Base-by-base conservation (phyloP, 2,329 filamentous ascomycete genomes). In the Colletotrichum sp. region DNA sequence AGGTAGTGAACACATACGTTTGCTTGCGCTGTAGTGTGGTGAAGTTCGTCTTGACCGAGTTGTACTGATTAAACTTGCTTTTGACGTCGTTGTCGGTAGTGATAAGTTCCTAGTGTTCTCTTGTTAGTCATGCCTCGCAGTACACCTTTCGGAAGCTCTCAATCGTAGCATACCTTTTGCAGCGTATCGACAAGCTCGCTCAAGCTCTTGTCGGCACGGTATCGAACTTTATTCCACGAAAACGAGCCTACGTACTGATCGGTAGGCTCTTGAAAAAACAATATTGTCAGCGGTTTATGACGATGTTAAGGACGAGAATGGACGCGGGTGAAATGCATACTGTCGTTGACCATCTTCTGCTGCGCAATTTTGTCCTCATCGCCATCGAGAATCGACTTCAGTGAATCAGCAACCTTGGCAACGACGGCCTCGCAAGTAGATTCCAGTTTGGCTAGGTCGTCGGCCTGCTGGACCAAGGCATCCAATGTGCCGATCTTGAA, bases 401-500 rank as follows among this genome's bases (percentile, higher is more conserved):
- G 87, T 71, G 96, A 96, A 81, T 98, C 96, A 79, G 93, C 93
- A 48, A 99, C 95, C 87, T 98, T 99, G 80, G 90, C 90, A 52
- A 98, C 96, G 8, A 98, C 95, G 69, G 90, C 91, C 85, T 96
- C 92, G 84, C 96, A 98, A 43, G 91, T 90, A 43, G 90, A 85
- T 79, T 98, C 95, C 67, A 99, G 92, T 91, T 98, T 99, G 75
- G 93, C 91, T 71, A 99, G 89, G 82, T 99, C 97, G 82, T 99
- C 97, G 72, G 97, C 97, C 86, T 99, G 96, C 86, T 98, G 95
- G 60, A 99, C 96, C 74, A 99, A 90, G 52, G 94, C 95, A 87
- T 99, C 97, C 48, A 99, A 90, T 0, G 97, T 98, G 74, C 97
- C 97, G 84, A 99, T 98, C 89, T 99, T 99, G 91, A 99, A 98